Evolutionary conservation across 805 yeast species (phyloP).

Genomic region (Candida chauliodis): DNA sequence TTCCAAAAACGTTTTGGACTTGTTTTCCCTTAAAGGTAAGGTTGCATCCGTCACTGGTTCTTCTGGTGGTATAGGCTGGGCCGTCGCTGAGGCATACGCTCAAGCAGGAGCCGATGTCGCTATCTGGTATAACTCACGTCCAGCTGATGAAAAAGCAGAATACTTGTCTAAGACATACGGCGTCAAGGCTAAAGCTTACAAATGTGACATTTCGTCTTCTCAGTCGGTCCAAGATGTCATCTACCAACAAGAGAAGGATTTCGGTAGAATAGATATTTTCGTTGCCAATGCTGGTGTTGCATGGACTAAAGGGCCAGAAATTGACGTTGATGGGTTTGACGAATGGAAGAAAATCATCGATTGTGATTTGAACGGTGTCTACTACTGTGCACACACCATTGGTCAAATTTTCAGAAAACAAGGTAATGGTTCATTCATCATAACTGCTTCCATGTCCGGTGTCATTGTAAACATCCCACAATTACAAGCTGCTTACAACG

Average conservation of each 20-base stretch:
- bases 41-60: slow-evolving; percentile 85
- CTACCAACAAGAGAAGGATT: slow-evolving; percentile 54
- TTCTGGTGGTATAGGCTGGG: slow-evolving; percentile 77
- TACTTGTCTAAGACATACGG: slow-evolving; percentile 54
- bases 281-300: slow-evolving; percentile 91
- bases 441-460: slow-evolving; percentile 48
- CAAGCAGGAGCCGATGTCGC: slow-evolving; percentile 84
- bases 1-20: slow-evolving; percentile 53
- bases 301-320: slow-evolving; percentile 63
- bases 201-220: slow-evolving; percentile 52
- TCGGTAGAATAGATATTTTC: slow-evolving; percentile 76
- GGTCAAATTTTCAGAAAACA: slow-evolving; percentile 37
- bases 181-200: slow-evolving; percentile 60
- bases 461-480: slow-evolving; percentile 46
- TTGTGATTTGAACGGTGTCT: slow-evolving; percentile 40
- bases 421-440: slow-evolving; percentile 40
- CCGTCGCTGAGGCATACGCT: slow-evolving; percentile 77
- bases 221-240: slow-evolving; percentile 49
- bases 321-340: slow-evolving; percentile 31
- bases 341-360: slow-evolving; percentile 35
- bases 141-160: slow-evolving; percentile 62
- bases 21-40: slow-evolving; percentile 77
- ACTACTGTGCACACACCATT: slow-evolving; percentile 41
- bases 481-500: slow-evolving; percentile 44
- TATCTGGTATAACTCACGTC: slow-evolving; percentile 45